Percentiles rank a stretch among this genome's conserved stretches.
Conservation (phyloP, 2,329 filamentous ascomycete species). For the Xylariales sp. region DNA sequence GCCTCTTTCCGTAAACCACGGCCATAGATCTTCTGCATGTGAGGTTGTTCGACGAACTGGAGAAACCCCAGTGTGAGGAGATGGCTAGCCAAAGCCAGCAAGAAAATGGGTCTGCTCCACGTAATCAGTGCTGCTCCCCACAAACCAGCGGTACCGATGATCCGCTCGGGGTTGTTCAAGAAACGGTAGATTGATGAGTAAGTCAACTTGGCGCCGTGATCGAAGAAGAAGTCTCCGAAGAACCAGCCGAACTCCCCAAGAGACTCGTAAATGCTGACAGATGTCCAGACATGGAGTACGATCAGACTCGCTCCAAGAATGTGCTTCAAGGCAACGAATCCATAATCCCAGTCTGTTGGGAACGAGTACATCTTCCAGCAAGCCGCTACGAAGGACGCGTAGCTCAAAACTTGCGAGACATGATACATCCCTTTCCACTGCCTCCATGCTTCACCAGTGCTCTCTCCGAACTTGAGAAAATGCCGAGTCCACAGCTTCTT, state of each 20-base stretch:
- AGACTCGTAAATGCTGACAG: conserved; percentile 88
- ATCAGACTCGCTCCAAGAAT: conserved; percentile 78
- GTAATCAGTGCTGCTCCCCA: conserved; percentile 95
- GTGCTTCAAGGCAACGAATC: conserved; percentile 81
- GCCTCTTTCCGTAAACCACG: conserved; percentile 78
- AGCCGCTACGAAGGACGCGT: conserved; percentile 81
- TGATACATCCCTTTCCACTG: conserved; percentile 98
- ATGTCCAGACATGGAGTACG: conserved; percentile 87
- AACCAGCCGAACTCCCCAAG: conserved; percentile 99
- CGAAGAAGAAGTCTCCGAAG: conserved; percentile 98
- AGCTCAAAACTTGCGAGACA: conserved; percentile 85
- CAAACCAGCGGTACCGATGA: conserved; percentile 88
- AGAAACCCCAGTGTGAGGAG: conserved; percentile 83
- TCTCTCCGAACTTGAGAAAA: conserved; percentile 95
- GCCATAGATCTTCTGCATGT: conserved; percentile 98
- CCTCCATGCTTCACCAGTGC: conserved; percentile 84
- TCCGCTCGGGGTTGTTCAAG: conserved; percentile 92
- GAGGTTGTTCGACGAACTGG: conserved; percentile 87
- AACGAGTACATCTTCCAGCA: conserved; percentile 94
- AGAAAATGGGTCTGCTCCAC: conserved; percentile 80
- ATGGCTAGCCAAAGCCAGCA: conserved; percentile 81
- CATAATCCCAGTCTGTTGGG: conserved; percentile 82
- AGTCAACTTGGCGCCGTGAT: conserved; percentile 80
- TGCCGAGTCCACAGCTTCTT: conserved; percentile 95
- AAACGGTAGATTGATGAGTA: conserved; percentile 98